phyloP scores from a whole-genome alignment of 352 stramenopile genomes.

The Nothophytophthora sp. region DNA sequence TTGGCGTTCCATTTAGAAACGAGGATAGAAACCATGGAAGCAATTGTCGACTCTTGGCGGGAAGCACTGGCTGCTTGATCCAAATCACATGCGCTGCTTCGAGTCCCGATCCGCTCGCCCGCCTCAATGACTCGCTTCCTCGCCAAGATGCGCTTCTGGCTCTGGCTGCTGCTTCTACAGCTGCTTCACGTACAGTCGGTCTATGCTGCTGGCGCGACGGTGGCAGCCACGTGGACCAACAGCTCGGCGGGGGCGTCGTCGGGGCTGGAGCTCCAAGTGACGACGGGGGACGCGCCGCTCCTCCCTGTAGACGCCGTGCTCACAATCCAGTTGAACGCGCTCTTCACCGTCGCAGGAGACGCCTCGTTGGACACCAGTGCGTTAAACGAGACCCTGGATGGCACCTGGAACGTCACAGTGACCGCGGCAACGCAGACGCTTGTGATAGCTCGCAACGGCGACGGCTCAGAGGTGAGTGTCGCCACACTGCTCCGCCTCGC shows the following conservation, averaged over 20 bases:
- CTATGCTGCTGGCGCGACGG: no score
- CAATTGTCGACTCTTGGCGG: no score
- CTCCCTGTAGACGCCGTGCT: slow-evolving; percentile 32
- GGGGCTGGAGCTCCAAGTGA: slow-evolving; percentile 22
- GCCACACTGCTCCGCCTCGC: slow-evolving; percentile 15
- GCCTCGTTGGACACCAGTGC: slow-evolving; percentile 16
- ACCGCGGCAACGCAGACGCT: slow-evolving; percentile 7
- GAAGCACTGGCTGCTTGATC: no score
- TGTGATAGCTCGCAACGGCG: slow-evolving; percentile 24
- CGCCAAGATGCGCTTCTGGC: no score
- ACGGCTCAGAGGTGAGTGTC: slow-evolving; percentile 10
- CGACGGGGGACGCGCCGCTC: slow-evolving; percentile 15
- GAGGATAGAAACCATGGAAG: no score
- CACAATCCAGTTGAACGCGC: slow-evolving; percentile 25
- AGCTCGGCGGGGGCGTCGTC: slow-evolving; percentile 19
- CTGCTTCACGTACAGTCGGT: no score
- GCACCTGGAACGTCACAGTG: slow-evolving; percentile 25
- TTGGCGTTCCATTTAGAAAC: no score
- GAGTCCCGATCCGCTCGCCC: no score
- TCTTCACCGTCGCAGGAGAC: slow-evolving; percentile 19
- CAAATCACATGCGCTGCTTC: no score
- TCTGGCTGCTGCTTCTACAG: no score
- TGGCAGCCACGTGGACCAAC: slow-evolving; percentile 25
- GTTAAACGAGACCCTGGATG: slow-evolving; percentile 19
- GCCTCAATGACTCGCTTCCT: no score